A percentile compares a stretch with the other conserved stretches of the same genome.
These are phyloP conservation scores for Barnettozyma pratensis DNA, from an alignment of 805 yeast genomes.

Conservation along the genomic window DNA sequence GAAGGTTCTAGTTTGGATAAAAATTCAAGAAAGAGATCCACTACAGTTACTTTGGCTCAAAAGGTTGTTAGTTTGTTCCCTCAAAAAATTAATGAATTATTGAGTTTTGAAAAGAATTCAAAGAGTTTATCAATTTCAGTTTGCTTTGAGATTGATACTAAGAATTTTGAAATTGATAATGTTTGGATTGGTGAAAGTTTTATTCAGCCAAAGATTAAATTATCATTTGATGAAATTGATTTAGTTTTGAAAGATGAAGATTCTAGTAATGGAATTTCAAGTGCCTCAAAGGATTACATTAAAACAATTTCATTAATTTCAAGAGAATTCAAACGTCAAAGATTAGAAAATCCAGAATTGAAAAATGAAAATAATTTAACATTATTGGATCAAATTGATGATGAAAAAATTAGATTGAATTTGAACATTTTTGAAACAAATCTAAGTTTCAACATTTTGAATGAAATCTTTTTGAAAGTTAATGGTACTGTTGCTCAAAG, in stretches of 20 bases:
- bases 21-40: constrained; percentile 84
- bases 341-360: constrained; percentile 47
- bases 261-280: constrained; percentile 26
- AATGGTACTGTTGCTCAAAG: constrained; percentile 83
- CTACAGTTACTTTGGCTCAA: constrained; percentile 85
- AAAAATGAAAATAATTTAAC: constrained; percentile 49
- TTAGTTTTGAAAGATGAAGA: constrained; percentile 33
- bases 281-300: constrained; percentile 61
- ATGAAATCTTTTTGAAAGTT: constrained; percentile 75
- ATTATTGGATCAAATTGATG: constrained; percentile 76
- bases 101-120: constrained; percentile 58
- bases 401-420: constrained; percentile 68
- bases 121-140: constrained; percentile 69
- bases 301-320: constrained; percentile 61
- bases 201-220: constrained; percentile 56
- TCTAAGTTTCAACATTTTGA: constrained; percentile 50
- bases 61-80: constrained; percentile 65
- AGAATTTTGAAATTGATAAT: constrained; percentile 65
- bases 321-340: constrained; percentile 62
- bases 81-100: constrained; percentile 48
- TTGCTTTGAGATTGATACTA: constrained; percentile 71
- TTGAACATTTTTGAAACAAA: constrained; percentile 67
- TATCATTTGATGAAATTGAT: constrained; percentile 53
- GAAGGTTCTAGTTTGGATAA: constrained; percentile 78
- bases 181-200: constrained; percentile 73